Conservation (phyloP, 306 rosid species). For the Cucumis melo region DNA sequence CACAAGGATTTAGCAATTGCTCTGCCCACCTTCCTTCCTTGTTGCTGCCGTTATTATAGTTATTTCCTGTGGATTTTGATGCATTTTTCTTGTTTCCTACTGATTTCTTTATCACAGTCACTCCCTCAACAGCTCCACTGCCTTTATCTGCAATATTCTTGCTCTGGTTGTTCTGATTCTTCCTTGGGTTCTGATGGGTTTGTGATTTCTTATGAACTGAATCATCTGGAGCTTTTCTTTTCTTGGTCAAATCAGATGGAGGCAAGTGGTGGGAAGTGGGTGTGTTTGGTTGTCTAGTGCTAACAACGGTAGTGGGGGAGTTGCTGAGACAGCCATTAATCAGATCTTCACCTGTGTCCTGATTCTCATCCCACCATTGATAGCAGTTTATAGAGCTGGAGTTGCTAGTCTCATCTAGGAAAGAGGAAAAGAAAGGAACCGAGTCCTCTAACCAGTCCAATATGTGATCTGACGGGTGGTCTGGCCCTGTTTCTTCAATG, state of each 20-base stretch:
- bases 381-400: constrained; percentile 31
- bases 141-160: constrained; percentile 25
- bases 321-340: constrained; percentile 10
- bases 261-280: constrained; percentile 14
- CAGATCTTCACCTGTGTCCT: constrained; percentile 29
- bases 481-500: constrained; percentile 39
- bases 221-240: constrained; percentile 32
- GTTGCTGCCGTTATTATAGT: constrained; percentile 37
- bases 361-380: constrained; percentile 50
- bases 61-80: constrained; percentile 37
- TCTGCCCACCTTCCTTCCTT: constrained; percentile 98
- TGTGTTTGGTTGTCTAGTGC: constrained; percentile 19
- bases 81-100: constrained; percentile 41
- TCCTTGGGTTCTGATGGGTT: constrained; percentile 20
- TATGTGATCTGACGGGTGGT: constrained; percentile 47
- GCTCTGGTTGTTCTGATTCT: constrained; percentile 16
- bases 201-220: constrained; percentile 21
- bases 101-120: constrained; percentile 23
- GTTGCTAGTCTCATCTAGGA: constrained; percentile 49
- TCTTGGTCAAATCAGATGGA: constrained; percentile 39
- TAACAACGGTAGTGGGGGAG: constrained; percentile 13
- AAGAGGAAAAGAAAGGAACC: constrained; percentile 54
- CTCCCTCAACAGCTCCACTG: constrained; percentile 17
- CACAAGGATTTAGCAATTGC: constrained; percentile 82
- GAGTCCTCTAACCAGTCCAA: constrained; percentile 75